Percentiles rank a stretch among this genome's conserved stretches.
phyloP scores from a whole-genome alignment of 2,329 filamentous ascomycete species.

The Teratosphaeria pseudoeucalypti region DNA sequence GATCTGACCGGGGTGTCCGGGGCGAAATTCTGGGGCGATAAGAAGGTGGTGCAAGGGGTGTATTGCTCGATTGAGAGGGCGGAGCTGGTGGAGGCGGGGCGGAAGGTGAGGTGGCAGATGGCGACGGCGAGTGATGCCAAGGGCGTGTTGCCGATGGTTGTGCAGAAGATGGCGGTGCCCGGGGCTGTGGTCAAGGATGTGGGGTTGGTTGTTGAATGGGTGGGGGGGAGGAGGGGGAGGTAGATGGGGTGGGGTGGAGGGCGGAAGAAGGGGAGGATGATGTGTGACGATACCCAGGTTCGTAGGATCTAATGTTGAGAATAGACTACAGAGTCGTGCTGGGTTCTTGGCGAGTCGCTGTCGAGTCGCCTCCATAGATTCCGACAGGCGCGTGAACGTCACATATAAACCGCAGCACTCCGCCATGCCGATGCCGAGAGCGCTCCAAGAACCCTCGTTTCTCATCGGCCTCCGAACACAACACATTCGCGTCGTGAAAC shows the following conservation, averaged over 20 bases:
- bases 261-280: not conserved
- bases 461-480: too few species aligned
- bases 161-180: constrained; percentile 56
- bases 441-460: too few species aligned
- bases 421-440: too few species aligned
- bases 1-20: constrained; percentile 24
- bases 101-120: constrained; percentile 62
- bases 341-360: too few species aligned
- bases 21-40: constrained; percentile 22
- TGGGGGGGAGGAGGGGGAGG: constrained; percentile 8
- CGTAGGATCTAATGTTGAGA: not conserved
- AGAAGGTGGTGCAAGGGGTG: constrained; percentile 42
- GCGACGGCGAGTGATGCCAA: constrained; percentile 62
- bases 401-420: too few species aligned
- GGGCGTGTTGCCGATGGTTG: constrained; percentile 53
- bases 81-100: constrained; percentile 30
- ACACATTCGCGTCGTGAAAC: too few species aligned
- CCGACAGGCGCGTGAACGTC: too few species aligned
- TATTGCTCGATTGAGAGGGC: constrained; percentile 59
- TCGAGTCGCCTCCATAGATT: too few species aligned
- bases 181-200: constrained; percentile 61
- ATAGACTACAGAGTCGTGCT: too few species aligned
- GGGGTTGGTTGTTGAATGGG: constrained; percentile 56
- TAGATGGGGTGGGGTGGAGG: not conserved
- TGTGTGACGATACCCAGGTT: not conserved